These are phyloP conservation scores for Ogataea henricii DNA, from an alignment of 805 yeast genomes.

Conservation along the genomic window DNA sequence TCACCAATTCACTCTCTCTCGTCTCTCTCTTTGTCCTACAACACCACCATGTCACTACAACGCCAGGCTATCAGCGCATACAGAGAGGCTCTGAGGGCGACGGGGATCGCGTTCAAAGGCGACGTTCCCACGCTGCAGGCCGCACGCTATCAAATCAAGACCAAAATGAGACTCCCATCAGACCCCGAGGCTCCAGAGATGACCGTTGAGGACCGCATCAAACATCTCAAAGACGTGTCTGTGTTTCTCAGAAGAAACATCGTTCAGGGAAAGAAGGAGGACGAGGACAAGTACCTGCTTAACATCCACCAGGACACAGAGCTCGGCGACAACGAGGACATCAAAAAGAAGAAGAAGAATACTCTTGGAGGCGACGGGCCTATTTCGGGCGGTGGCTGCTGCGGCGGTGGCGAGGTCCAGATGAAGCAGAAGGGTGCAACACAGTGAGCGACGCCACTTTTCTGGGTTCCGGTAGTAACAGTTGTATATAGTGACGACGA, in stretches of 20 bases:
- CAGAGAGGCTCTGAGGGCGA: slow-evolving; percentile 67
- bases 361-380: slow-evolving; percentile 24
- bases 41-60: slow-evolving; percentile 21
- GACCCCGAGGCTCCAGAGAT: slow-evolving; percentile 48
- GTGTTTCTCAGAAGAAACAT: slow-evolving; percentile 67
- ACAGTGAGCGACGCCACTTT: background rate
- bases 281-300: slow-evolving; percentile 50
- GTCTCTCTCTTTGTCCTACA: background rate
- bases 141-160: slow-evolving; percentile 60
- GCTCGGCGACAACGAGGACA: slow-evolving; percentile 84
- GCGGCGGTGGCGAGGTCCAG: slow-evolving; percentile 52
- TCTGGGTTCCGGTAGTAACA: too few species aligned
- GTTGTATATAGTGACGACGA: slow-evolving; percentile 3
- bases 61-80: slow-evolving; percentile 48
- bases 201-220: slow-evolving; percentile 49
- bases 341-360: slow-evolving; percentile 50
- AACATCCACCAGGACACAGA: slow-evolving; percentile 83
- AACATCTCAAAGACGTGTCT: slow-evolving; percentile 70
- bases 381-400: slow-evolving; percentile 53
- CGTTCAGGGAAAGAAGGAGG: slow-evolving; percentile 73
- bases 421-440: slow-evolving; percentile 25
- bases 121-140: slow-evolving; percentile 54
- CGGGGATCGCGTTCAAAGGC: slow-evolving; percentile 56
- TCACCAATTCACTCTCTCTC: background rate
- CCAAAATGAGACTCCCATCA: slow-evolving; percentile 45